Evolutionary conservation across 768 basidiomycete genomes (phyloP).

Genomic region (Boletus rufocinnamomeus): DNA sequence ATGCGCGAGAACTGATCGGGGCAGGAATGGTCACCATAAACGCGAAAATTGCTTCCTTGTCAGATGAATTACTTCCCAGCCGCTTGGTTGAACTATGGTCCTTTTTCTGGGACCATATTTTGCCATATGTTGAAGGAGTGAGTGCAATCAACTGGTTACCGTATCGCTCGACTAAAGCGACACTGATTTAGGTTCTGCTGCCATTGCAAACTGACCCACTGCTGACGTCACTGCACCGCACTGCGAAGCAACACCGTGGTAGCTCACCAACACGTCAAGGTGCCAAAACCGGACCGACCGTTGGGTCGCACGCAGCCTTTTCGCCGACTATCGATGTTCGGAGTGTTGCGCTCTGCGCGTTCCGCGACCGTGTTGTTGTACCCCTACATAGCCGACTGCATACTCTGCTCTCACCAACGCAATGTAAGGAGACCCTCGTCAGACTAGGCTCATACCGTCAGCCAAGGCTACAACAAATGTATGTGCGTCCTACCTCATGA

Average conservation of each 20-base stretch:
- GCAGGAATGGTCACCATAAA: slow-evolving; percentile 92
- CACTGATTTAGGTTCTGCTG: slow-evolving; percentile 51
- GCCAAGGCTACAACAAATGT: slow-evolving; percentile 84
- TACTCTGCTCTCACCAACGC: slow-evolving; percentile 53
- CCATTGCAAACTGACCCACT: slow-evolving; percentile 63
- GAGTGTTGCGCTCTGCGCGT: slow-evolving; percentile 73
- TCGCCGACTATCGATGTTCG: slow-evolving; percentile 75
- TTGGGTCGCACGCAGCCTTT: slow-evolving; percentile 31
- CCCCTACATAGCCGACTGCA: slow-evolving; percentile 61
- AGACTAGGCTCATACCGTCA: slow-evolving; percentile 59
- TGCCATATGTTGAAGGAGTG: slow-evolving; percentile 88
- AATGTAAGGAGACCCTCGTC: slow-evolving; percentile 55
- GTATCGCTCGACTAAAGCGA: slow-evolving; percentile 11
- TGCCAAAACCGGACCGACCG: slow-evolving; percentile 40
- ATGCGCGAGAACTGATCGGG: slow-evolving; percentile 80
- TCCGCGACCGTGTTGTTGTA: slow-evolving; percentile 77
- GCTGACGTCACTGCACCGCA: slow-evolving; percentile 67
- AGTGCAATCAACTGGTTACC: slow-evolving; percentile 28
- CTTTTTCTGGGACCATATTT: slow-evolving; percentile 90
- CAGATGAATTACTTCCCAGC: slow-evolving; percentile 75
- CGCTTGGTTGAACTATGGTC: slow-evolving; percentile 88
- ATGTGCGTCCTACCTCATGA: slow-evolving; percentile 23
- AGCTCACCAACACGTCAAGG: slow-evolving; percentile 55
- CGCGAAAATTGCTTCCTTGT: slow-evolving; percentile 72
- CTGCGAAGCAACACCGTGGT: slow-evolving; percentile 53